Conservation (phyloP, 1,139 yeast genomes). For the Yamadazyma buinensis region DNA sequence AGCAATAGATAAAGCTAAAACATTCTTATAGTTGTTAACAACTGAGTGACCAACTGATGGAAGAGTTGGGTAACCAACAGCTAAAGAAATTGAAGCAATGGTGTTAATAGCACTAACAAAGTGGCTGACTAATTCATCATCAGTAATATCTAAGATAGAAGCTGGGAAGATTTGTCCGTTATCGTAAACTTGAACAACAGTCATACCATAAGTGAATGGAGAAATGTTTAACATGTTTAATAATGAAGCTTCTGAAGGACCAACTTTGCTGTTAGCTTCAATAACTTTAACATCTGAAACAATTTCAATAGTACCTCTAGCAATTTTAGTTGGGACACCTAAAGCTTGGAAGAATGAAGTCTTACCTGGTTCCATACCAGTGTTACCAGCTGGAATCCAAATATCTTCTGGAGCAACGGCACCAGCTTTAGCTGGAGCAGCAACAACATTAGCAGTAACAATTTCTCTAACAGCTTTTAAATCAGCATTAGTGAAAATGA, state of each 20-base stretch:
- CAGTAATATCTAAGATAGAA: constrained; percentile 95
- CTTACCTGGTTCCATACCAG: constrained; percentile 99
- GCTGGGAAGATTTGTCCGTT: constrained; percentile 98
- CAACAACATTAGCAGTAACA: constrained; percentile 88
- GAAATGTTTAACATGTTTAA: constrained; percentile 99
- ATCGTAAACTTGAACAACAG: constrained; percentile 95
- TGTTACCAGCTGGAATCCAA: constrained; percentile 98
- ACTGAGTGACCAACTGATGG: constrained; percentile 99
- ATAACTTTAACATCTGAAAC: constrained; percentile 96
- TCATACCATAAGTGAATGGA: constrained; percentile 99
- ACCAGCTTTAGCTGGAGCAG: constrained; percentile 99
- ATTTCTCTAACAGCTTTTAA: constrained; percentile 88
- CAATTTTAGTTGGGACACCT: constrained; percentile 99
- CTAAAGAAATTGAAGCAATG: constrained; percentile 95
- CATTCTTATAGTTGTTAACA: constrained; percentile 99
- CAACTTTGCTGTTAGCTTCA: constrained; percentile 80
- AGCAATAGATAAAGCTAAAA: constrained; percentile 96
- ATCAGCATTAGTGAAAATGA: constrained; percentile 97
- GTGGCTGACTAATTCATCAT: constrained; percentile 91
- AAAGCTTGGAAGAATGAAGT: constrained; percentile 99
- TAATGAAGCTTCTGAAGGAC: constrained; percentile 99
- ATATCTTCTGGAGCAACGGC: constrained; percentile 98
- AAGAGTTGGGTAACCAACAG: constrained; percentile 98
- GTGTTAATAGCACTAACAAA: constrained; percentile 88
- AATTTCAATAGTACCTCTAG: constrained; percentile 99